Evolutionary conservation across 164 flowering plant genomes (phyloP), one percentile per base, ranked within the genome.

Genomic region (Vitis amurensis): DNA sequence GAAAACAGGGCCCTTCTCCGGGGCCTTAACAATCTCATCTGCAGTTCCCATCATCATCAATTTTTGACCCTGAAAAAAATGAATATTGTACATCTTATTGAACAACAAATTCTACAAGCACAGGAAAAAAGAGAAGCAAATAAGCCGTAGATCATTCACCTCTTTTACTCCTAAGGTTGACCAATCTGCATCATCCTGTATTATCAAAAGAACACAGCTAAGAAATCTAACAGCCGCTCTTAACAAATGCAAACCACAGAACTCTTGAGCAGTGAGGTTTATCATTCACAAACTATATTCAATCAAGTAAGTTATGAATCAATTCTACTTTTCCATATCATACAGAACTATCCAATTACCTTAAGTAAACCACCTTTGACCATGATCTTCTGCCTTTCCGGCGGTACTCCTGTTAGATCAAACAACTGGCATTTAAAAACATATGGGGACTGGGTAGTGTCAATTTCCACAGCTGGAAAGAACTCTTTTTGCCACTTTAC

Each of bases 1-100:
- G 71, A 93, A 95, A 72, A 93, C 91, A 63, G 91, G 85, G 19
- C 91, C 90, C 82, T 93, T 93, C 80, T 95, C 99, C 66, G 99
- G 98, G 61, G 94, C 93, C 86, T 92, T 91, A 50, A 86, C 88
- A 74, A 90, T 82, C 83, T 95, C 99, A 80, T 89, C 97, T 3
- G 93, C 98, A 56, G 99, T 95, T 76, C 98, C 99, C 98, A 95
- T 89, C 99, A 95, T 95, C 99, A 91, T 93, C 76, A 95, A 81
- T 71, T 81, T 93, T 82, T 93, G 99, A 74, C 99, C 99, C 99
- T 95, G 64, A 4, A 68, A 55, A 66, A 47, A 58, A 15, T 8
- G 11, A 17, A 77, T 44, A 37, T 37, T 19, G 16, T 47, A 9
- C 8, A 61, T 19, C 30, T 56, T 55, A 8, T 11, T 8, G 44